These are phyloP conservation scores for Penicillium sp. DNA, from an alignment of 2,329 filamentous ascomycete species.

Conservation along the genomic window DNA sequence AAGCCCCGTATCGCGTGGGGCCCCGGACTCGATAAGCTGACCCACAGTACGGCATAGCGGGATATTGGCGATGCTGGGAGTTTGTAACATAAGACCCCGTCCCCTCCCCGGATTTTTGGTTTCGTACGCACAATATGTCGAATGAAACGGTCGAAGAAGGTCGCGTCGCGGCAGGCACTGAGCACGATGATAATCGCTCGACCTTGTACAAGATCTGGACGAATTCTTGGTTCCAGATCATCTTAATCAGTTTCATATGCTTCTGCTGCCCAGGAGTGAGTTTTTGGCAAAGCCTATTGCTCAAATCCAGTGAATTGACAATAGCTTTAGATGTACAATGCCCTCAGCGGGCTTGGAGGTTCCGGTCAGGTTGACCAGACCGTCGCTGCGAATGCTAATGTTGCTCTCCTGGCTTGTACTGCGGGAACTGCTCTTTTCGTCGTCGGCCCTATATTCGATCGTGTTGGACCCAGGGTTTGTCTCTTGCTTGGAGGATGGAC, in stretches of 20 bases:
- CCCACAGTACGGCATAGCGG: neutral
- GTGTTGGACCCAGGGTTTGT: conserved; percentile 44
- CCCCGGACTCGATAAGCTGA: neutral
- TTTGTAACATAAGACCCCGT: neutral
- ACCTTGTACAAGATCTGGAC: conserved; percentile 34
- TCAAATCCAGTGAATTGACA: neutral
- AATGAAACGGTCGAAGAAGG: conserved; percentile 7
- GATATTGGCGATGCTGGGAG: neutral
- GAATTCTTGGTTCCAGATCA: conserved; percentile 49
- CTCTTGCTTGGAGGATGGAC: conserved; percentile 48
- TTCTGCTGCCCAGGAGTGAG: conserved; percentile 46
- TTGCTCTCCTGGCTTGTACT: conserved; percentile 45
- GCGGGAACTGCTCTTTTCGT: conserved; percentile 46
- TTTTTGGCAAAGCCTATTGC: neutral
- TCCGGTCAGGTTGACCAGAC: conserved; percentile 47
- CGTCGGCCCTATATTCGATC: conserved; percentile 45
- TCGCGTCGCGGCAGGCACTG: conserved; percentile 13
- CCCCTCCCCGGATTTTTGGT: neutral
- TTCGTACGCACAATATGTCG: conserved; percentile 7
- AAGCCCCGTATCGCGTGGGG: neutral
- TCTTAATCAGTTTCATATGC: conserved; percentile 50
- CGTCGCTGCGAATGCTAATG: conserved; percentile 48
- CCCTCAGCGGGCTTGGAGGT: conserved; percentile 46
- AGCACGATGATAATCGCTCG: conserved; percentile 9
- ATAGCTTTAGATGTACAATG: conserved; percentile 47